phyloP scores from a whole-genome alignment of 2,329 filamentous ascomycete genomes.

The Botryotinia globosa region DNA sequence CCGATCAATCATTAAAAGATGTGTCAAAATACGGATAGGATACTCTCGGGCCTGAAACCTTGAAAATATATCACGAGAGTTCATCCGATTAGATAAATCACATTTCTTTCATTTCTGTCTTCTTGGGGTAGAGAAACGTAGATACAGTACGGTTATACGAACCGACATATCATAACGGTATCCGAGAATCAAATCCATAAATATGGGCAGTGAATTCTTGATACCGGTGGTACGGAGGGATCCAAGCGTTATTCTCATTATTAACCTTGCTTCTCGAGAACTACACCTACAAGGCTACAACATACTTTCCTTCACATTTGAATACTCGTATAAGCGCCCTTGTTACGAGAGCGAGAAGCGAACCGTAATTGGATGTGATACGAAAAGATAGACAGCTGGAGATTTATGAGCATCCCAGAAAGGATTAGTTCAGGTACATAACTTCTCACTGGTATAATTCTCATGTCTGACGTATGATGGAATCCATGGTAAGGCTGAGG shows the following conservation, averaged over 20 bases:
- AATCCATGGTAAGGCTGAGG: background rate
- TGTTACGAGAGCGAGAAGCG: constrained; percentile 3
- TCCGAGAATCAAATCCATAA: background rate
- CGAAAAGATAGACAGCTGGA: background rate
- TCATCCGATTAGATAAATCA: background rate
- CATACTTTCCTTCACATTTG: background rate
- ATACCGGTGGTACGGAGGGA: background rate
- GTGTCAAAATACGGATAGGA: background rate
- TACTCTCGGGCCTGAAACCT: background rate
- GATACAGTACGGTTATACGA: background rate
- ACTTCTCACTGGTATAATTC: background rate
- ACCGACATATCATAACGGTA: background rate
- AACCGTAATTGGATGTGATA: background rate
- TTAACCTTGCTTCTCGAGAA: background rate
- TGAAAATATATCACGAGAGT: background rate
- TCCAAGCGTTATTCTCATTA: background rate
- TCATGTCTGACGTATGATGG: background rate
- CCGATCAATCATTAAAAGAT: background rate
- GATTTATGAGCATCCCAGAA: background rate
- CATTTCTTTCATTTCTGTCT: background rate
- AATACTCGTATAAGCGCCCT: background rate
- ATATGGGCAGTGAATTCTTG: background rate
- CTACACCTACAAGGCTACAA: too few species aligned
- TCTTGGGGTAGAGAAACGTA: background rate
- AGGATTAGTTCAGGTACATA: background rate